Percentiles rank a stretch among this genome's conserved stretches.
Evolutionary conservation across 441 rosid genomes (phyloP).

Genomic region (Macaranga tanarius): DNA sequence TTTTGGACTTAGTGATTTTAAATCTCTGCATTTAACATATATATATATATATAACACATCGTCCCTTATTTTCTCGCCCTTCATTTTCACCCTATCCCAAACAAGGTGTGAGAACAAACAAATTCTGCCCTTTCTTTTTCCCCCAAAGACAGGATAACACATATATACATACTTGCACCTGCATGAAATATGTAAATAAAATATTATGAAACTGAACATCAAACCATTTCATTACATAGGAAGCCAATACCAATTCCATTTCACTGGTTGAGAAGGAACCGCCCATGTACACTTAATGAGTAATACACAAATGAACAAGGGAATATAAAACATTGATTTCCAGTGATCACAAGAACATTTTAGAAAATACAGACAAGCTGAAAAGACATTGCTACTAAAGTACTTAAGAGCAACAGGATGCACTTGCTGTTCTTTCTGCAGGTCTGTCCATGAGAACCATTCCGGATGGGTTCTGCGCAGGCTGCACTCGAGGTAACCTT

Average conservation of each 20-base stretch:
- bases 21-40: too few relatives aligned
- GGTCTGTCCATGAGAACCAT: slow-evolving; percentile 88
- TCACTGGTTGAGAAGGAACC: slow-evolving; percentile 23
- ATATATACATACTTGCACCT: neutral
- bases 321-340: slow-evolving; percentile 15
- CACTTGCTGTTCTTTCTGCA: slow-evolving; percentile 57
- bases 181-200: neutral
- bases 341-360: slow-evolving; percentile 22
- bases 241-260: slow-evolving; percentile 24
- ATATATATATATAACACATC: too few relatives aligned
- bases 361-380: slow-evolving; percentile 27
- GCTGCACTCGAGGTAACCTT: slow-evolving; percentile 82
- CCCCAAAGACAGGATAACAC: too few relatives aligned
- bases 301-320: neutral
- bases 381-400: neutral
- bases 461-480: slow-evolving; percentile 79
- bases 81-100: too few relatives aligned
- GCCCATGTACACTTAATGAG: slow-evolving; percentile 32
- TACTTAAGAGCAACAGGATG: slow-evolving; percentile 80
- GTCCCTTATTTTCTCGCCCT: too few relatives aligned
- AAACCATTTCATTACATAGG: slow-evolving; percentile 23
- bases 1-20: too few relatives aligned
- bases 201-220: neutral
- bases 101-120: too few relatives aligned
- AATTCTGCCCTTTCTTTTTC: too few relatives aligned